Conservation (phyloP, 108 stramenopile species). For the Aurantiochytrium sp. region DNA sequence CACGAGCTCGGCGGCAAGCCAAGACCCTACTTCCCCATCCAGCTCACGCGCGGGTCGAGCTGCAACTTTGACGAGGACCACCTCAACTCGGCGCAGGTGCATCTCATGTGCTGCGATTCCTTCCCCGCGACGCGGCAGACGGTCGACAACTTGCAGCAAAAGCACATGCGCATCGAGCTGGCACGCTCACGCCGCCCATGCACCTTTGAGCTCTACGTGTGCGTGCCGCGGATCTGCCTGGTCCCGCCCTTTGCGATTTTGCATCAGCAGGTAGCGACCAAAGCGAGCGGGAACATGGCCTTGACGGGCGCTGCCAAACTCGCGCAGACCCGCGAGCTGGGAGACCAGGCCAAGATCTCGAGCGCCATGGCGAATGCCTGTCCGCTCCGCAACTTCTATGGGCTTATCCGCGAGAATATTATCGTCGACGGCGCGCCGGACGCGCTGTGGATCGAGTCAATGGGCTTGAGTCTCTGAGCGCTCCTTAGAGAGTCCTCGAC, state of each 20-base stretch:
- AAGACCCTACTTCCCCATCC: neutral
- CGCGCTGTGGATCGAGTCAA: neutral
- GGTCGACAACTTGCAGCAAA: neutral
- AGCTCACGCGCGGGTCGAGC: neutral
- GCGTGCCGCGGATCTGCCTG: neutral
- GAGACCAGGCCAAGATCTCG: neutral
- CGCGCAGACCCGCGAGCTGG: too few relatives aligned
- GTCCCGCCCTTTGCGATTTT: neutral
- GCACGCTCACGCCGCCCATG: neutral
- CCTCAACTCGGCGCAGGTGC: neutral
- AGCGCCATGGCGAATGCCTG: neutral
- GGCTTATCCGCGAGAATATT: neutral
- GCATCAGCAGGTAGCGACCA: neutral
- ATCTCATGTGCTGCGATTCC: constrained; percentile 16
- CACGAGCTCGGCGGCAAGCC: neutral
- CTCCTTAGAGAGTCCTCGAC: too few relatives aligned
- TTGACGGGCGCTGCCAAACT: neutral
- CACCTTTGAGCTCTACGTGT: neutral
- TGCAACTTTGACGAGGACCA: neutral
- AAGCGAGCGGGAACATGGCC: neutral
- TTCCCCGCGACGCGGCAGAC: neutral
- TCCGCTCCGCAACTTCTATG: neutral
- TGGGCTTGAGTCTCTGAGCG: neutral
- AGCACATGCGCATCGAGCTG: constrained; percentile 7
- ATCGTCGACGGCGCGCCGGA: neutral